A percentile compares a stretch with the other conserved stretches of the same genome.
Evolutionary conservation across 202 grass and related monocot genomes (phyloP).

Genomic region (Cymbopogon flexuosus): DNA sequence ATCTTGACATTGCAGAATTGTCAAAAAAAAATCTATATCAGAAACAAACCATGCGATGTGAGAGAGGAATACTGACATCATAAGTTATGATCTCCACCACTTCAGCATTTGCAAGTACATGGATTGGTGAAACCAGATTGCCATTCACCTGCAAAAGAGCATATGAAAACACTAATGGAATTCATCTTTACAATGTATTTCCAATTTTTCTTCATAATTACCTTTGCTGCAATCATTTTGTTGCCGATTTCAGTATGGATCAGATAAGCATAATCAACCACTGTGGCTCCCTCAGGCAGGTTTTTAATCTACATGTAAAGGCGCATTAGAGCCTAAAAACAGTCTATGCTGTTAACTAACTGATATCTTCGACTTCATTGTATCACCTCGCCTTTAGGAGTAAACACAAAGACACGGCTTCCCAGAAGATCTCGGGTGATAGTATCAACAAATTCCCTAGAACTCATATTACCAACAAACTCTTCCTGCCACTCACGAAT

Average conservation of each 20-base stretch:
- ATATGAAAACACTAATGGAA: slow-evolving; percentile 29
- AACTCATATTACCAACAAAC: slow-evolving; percentile 99
- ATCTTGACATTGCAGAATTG: slow-evolving; percentile 7
- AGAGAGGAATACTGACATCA: slow-evolving; percentile 64
- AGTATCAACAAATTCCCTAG: slow-evolving; percentile 93
- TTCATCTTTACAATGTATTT: slow-evolving; percentile 22
- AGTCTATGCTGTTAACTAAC: neutral
- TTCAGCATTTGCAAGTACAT: slow-evolving; percentile 91
- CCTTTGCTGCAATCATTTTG: slow-evolving; percentile 93
- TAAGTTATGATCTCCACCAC: slow-evolving; percentile 96
- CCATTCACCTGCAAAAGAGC: slow-evolving; percentile 88
- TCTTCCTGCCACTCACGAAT: slow-evolving; percentile 99
- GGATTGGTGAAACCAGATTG: slow-evolving; percentile 81
- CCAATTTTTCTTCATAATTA: slow-evolving; percentile 38
- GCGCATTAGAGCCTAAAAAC: neutral
- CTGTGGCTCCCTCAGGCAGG: slow-evolving; percentile 85
- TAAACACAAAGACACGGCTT: slow-evolving; percentile 95
- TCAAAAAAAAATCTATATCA: slow-evolving; percentile 1
- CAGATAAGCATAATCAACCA: slow-evolving; percentile 97
- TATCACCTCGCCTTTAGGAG: slow-evolving; percentile 98
- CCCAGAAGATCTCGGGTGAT: slow-evolving; percentile 89
- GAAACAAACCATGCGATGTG: slow-evolving; percentile 26
- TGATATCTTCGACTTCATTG: slow-evolving; percentile 28
- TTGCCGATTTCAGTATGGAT: slow-evolving; percentile 99
- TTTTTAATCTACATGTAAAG: slow-evolving; percentile 72